Base-by-base conservation (phyloP, 1,139 yeast species). In the Schizosaccharomyces versatilis region DNA sequence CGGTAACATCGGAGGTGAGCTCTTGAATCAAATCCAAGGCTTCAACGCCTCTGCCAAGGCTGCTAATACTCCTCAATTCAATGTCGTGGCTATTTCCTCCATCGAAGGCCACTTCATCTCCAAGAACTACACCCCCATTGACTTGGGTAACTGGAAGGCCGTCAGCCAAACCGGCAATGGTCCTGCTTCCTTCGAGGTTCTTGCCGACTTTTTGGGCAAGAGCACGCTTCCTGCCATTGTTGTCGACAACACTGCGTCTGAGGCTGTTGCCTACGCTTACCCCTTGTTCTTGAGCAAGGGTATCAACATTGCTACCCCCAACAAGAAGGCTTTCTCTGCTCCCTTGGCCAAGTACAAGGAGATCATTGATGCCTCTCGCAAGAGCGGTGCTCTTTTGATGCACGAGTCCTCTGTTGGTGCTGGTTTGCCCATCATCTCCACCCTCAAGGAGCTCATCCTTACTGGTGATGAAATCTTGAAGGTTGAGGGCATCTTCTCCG, bases 371-470 rank as follows among this genome's bases (percentile, higher is more conserved):
- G 66, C 67, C 7, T 60, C 67, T 36, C 66, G 68, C 47, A 71
- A 73, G 52, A 70, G 71, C 40, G 83, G 81, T 54, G 94, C 94
- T 42, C 73, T 88, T 60, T 94, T 86, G 51, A 88, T 85, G 73
- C 98, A 90, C 66, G 98, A 93, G 73, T 94, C 97, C 54, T 84
- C 97, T n/a, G 98, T 90, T 57, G 98, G 97, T 65, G 98, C 98
- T 47, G 99, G 97, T 56, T 75, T 93, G 66, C 99, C 99, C 59
- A 79, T 90, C 60, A 79, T 90, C 62, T 81, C 86, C 53, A 84
- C 96, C 56, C 73, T 90, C 65, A 81, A 79, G 65, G 98, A 90
- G 67, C 74, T 90, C 68, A 74, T 90, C 53, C 75, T 77, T 59
- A 90, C 98, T 55, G 98, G 98, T 60, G 98, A 90, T 68, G 79